Evolutionary conservation across 73 alveolate genomes (phyloP).

Genomic region (Halteria grandinella): DNA sequence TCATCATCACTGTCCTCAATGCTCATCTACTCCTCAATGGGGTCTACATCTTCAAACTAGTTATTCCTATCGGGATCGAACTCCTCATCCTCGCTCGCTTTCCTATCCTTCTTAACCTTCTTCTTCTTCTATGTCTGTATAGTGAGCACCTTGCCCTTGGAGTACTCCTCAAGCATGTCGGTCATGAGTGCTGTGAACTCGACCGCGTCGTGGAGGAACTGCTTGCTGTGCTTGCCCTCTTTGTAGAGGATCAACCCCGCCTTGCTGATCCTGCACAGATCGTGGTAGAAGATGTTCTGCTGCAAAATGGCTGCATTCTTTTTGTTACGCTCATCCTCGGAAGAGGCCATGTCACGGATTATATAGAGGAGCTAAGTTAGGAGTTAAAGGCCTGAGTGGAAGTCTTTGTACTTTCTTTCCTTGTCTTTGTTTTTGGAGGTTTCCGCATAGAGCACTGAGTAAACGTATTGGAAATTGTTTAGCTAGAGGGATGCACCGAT

Average conservation of each 20-base stretch:
- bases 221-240: conserved; percentile 35
- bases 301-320: conserved; percentile 62
- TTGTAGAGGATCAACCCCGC: conserved; percentile 34
- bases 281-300: conserved; percentile 66
- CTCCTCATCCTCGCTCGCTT: conserved; percentile 1
- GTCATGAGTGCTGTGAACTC: conserved; percentile 66
- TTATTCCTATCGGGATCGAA: conserved; percentile 1
- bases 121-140: conserved; percentile 49
- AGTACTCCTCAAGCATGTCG: conserved; percentile 71
- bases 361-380: conserved; percentile 56
- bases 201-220: conserved; percentile 54
- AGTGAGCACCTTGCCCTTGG: conserved; percentile 71
- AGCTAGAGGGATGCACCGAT: conserved; percentile 72
- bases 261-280: conserved; percentile 39
- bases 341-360: conserved; percentile 65
- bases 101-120: conserved; percentile 40
- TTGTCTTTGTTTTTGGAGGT: conserved; percentile 38
- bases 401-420: conserved; percentile 49
- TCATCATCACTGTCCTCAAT: conserved; percentile 18
- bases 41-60: conserved; percentile 35
- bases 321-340: conserved; percentile 56
- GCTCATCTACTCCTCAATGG: not conserved
- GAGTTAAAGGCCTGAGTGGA: conserved; percentile 62
- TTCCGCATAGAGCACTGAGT: conserved; percentile 59
- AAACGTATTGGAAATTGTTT: conserved; percentile 64